A percentile compares a stretch with the other conserved stretches of the same genome.
Conservation (phyloP, 108 stramenopile species). For the Stephanodiscus triporus region DNA sequence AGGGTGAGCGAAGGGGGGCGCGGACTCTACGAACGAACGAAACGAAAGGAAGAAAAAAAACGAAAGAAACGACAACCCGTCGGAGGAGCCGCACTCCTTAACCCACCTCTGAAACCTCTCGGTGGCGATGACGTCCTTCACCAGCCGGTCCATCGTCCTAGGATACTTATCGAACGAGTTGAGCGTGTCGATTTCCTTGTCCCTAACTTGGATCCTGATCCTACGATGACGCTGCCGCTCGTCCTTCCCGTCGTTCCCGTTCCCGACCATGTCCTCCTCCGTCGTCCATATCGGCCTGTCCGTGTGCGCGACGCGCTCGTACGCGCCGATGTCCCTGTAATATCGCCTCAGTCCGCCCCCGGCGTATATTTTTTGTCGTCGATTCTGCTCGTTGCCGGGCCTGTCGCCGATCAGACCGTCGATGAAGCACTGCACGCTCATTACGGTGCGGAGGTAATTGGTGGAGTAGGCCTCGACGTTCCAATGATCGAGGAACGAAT, state of each 20-base stretch:
- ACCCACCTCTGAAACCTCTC: slow-evolving; percentile 62
- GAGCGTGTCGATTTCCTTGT: slow-evolving; percentile 59
- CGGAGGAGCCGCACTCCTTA: no score
- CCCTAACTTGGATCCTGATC: slow-evolving; percentile 59
- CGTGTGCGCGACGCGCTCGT: slow-evolving; percentile 30
- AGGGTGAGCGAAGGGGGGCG: neutral
- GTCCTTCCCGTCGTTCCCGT: neutral
- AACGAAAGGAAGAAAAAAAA: neutral
- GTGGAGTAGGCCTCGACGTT: slow-evolving; percentile 71
- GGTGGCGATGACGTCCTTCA: slow-evolving; percentile 59
- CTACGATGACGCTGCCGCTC: neutral
- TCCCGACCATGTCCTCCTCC: slow-evolving; percentile 16
- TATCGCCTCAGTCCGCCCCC: slow-evolving; percentile 44
- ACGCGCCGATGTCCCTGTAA: slow-evolving; percentile 38
- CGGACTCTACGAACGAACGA: neutral
- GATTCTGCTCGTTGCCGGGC: neutral
- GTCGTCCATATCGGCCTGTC: slow-evolving; percentile 30
- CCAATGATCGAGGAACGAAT: slow-evolving; percentile 67
- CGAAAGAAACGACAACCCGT: neutral
- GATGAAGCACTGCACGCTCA: slow-evolving; percentile 73
- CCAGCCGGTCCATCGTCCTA: slow-evolving; percentile 65
- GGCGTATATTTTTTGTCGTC: slow-evolving; percentile 16
- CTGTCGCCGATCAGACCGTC: slow-evolving; percentile 70
- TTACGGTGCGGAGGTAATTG: slow-evolving; percentile 79
- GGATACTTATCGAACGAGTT: slow-evolving; percentile 83